These are phyloP conservation scores for Panicum hallii DNA, from an alignment of 202 grass and related monocot genomes.

Conservation along the genomic window DNA sequence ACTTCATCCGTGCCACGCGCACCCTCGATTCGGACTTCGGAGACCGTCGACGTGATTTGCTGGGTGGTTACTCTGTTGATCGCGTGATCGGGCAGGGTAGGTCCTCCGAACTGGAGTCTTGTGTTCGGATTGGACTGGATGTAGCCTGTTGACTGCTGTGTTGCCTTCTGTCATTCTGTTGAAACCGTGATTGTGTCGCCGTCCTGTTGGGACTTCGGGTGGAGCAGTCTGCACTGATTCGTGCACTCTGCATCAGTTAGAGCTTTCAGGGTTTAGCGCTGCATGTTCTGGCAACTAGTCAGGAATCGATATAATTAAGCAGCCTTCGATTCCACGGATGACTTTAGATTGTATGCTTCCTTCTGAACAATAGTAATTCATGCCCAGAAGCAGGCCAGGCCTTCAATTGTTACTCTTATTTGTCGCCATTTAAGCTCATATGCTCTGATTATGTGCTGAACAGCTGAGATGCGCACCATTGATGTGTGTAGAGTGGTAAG, in stretches of 20 bases:
- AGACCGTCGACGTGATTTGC: background rate
- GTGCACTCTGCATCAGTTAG: background rate
- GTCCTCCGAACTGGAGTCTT: background rate
- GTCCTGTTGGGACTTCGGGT: background rate
- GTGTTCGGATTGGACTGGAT: background rate
- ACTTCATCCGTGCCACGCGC: background rate
- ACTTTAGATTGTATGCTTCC: background rate
- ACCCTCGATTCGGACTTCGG: background rate
- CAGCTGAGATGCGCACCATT: background rate
- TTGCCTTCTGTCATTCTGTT: background rate
- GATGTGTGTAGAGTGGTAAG: background rate
- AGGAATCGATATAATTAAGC: background rate
- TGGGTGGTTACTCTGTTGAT: background rate
- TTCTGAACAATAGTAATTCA: background rate
- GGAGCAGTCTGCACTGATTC: background rate
- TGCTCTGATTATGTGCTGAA: constrained; percentile 16
- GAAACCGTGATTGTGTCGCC: background rate
- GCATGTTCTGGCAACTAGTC: background rate
- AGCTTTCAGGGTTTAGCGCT: background rate
- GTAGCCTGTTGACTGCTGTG: background rate
- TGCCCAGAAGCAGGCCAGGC: background rate
- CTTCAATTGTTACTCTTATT: background rate
- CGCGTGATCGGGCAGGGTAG: background rate
- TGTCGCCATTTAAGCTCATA: background rate
- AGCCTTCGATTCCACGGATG: background rate